Percentiles rank a stretch among this genome's conserved stretches.
Evolutionary conservation across 768 basidiomycete genomes (phyloP).

Genomic region (Suillus americanus): DNA sequence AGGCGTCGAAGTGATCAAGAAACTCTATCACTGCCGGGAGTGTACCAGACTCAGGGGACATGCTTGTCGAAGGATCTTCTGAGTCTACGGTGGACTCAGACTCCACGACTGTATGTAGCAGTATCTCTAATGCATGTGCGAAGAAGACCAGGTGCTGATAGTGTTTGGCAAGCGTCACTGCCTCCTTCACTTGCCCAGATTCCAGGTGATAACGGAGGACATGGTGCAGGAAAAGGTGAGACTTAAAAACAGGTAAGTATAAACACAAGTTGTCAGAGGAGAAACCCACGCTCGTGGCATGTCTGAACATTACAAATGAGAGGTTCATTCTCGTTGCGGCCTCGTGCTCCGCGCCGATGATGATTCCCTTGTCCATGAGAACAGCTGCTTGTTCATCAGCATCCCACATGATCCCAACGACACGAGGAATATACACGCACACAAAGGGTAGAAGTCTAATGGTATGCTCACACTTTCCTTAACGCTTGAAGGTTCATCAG

Average conservation of each 20-base stretch:
- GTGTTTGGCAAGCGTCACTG: slow-evolving; percentile 81
- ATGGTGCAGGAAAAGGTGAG: slow-evolving; percentile 92
- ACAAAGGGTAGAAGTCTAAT: slow-evolving; percentile 93
- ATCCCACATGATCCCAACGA: slow-evolving; percentile 6
- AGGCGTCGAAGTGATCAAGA: slow-evolving; percentile 89
- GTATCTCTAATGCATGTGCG: slow-evolving; percentile 89
- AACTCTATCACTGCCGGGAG: slow-evolving; percentile 81
- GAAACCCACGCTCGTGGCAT: slow-evolving; percentile 78
- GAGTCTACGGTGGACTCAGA: slow-evolving; percentile 55
- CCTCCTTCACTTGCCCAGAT: slow-evolving; percentile 61
- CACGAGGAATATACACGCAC: slow-evolving; percentile 43
- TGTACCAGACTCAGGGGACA: slow-evolving; percentile 23
- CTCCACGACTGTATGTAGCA: slow-evolving; percentile 91
- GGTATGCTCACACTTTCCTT: slow-evolving; percentile 93
- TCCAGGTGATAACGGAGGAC: slow-evolving; percentile 82
- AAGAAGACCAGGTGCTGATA: slow-evolving; percentile 92
- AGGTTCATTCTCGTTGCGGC: slow-evolving; percentile 70
- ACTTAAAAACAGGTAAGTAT: slow-evolving; percentile 44
- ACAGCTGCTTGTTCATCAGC: slow-evolving; percentile 57
- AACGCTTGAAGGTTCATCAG: slow-evolving; percentile 50
- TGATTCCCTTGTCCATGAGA: slow-evolving; percentile 98
- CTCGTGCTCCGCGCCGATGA: slow-evolving; percentile 94
- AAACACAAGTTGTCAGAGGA: slow-evolving; percentile 6
- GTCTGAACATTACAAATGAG: slow-evolving; percentile 88
- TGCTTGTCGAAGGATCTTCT: slow-evolving; percentile 24